phyloP scores from a whole-genome alignment of 73 alveolate genomes.

The Uronychia setigera region DNA sequence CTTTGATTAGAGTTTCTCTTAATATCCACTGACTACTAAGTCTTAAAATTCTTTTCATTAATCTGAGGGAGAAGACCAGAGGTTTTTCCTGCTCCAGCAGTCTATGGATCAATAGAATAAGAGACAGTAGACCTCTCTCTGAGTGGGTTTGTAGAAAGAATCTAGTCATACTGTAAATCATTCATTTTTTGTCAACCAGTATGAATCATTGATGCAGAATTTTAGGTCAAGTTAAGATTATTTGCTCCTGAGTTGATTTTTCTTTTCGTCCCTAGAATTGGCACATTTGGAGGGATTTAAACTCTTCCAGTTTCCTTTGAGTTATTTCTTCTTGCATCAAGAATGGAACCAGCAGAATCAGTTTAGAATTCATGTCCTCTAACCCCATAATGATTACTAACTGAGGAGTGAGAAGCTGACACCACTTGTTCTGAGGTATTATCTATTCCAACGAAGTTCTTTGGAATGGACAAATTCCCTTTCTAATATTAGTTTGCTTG shows the following conservation, averaged over 20 bases:
- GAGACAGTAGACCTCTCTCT: neutral
- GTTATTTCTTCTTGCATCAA: neutral
- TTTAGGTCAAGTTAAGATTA: neutral
- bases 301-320: neutral
- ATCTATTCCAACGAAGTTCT: no score
- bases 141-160: neutral
- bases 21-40: neutral
- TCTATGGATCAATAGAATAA: neutral
- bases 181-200: neutral
- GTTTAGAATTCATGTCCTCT: no score
- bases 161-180: neutral
- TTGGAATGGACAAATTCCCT: neutral
- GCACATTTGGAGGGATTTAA: no score
- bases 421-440: no score
- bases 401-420: no score
- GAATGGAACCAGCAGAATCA: no score
- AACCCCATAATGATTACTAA: no score
- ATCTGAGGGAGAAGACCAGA: neutral
- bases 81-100: neutral
- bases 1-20: neutral
- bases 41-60: neutral
- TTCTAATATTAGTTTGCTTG: neutral
- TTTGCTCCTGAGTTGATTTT: no score
- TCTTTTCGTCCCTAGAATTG: no score
- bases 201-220: neutral